Evolutionary conservation across 2,329 filamentous ascomycete genomes (phyloP).

Genomic region (Aspergillus aculeatus): DNA sequence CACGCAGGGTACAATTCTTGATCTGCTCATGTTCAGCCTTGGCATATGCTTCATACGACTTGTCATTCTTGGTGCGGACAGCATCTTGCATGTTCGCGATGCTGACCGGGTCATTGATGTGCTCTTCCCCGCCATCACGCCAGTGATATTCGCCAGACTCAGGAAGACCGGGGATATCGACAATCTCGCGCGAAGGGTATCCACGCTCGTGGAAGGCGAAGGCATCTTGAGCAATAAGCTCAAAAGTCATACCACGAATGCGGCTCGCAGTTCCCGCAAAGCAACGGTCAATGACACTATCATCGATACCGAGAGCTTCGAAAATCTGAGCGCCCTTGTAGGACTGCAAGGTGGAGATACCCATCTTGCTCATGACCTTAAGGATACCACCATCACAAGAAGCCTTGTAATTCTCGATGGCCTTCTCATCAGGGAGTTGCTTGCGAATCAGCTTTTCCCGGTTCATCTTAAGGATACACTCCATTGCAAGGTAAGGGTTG

Average conservation of each 20-base stretch:
- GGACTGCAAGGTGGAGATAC: slow-evolving; percentile 90
- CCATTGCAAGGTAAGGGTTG: slow-evolving; percentile 92
- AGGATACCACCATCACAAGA: slow-evolving; percentile 94
- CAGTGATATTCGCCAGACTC: slow-evolving; percentile 98
- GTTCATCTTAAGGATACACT: slow-evolving; percentile 96
- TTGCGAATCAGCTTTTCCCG: slow-evolving; percentile 90
- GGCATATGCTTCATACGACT: slow-evolving; percentile 96
- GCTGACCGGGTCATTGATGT: slow-evolving; percentile 90
- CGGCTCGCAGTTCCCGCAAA: slow-evolving; percentile 92
- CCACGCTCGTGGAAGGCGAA: slow-evolving; percentile 94
- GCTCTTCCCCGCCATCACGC: slow-evolving; percentile 92
- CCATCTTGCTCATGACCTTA: slow-evolving; percentile 99
- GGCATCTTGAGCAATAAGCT: slow-evolving; percentile 88
- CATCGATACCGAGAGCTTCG: slow-evolving; percentile 89
- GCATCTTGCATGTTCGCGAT: slow-evolving; percentile 98
- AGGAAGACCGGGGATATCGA: slow-evolving; percentile 73
- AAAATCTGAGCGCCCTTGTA: slow-evolving; percentile 99
- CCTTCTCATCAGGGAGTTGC: slow-evolving; percentile 74
- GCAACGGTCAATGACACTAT: slow-evolving; percentile 87
- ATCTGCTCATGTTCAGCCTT: slow-evolving; percentile 92
- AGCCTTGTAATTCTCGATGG: slow-evolving; percentile 95
- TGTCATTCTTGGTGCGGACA: slow-evolving; percentile 95
- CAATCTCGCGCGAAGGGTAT: slow-evolving; percentile 76
- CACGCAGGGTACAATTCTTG: slow-evolving; percentile 91
- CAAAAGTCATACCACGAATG: slow-evolving; percentile 91